Evolutionary conservation across 352 stramenopile species (phyloP).

Genomic region (Phytopythium ostracodes): DNA sequence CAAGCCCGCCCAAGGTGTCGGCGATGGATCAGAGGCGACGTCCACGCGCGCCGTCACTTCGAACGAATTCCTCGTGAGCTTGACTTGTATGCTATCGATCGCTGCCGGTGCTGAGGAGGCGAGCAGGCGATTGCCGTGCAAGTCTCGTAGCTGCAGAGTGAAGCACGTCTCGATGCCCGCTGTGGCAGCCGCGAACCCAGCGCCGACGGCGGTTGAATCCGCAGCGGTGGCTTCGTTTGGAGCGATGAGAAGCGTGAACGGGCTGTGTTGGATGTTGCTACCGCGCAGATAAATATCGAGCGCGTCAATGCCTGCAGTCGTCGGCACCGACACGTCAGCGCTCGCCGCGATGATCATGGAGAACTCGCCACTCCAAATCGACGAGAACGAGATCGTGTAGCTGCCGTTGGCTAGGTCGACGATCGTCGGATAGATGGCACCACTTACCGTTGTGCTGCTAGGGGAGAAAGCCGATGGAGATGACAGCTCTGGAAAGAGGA

Average conservation of each 20-base stretch:
- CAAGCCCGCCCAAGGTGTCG: slow-evolving; percentile 5
- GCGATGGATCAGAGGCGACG: neutral
- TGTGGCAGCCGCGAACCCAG: slow-evolving; percentile 26
- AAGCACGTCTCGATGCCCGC: slow-evolving; percentile 30
- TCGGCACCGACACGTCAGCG: slow-evolving; percentile 11
- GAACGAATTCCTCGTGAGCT: slow-evolving; percentile 6
- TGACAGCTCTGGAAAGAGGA: slow-evolving; percentile 30
- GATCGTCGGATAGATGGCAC: slow-evolving; percentile 18
- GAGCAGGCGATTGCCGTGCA: slow-evolving; percentile 23
- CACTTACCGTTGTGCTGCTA: slow-evolving; percentile 4
- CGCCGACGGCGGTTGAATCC: slow-evolving; percentile 29
- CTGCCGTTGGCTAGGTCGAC: slow-evolving; percentile 32
- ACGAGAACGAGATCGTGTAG: slow-evolving; percentile 34
- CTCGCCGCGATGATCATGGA: slow-evolving; percentile 37
- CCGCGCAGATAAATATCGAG: slow-evolving; percentile 28
- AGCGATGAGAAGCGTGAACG: slow-evolving; percentile 39
- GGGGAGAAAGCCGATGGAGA: neutral
- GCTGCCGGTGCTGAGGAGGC: slow-evolving; percentile 3
- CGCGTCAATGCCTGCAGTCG: slow-evolving; percentile 14
- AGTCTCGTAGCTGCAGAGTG: slow-evolving; percentile 37
- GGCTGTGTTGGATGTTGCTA: slow-evolving; percentile 36
- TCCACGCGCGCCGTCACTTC: slow-evolving; percentile 7
- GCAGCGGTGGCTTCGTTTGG: slow-evolving; percentile 24
- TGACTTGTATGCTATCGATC: slow-evolving; percentile 10
- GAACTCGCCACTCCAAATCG: slow-evolving; percentile 32